Base-by-base conservation (phyloP, 129 eudicot genomes). In the Lactuca saligna region DNA sequence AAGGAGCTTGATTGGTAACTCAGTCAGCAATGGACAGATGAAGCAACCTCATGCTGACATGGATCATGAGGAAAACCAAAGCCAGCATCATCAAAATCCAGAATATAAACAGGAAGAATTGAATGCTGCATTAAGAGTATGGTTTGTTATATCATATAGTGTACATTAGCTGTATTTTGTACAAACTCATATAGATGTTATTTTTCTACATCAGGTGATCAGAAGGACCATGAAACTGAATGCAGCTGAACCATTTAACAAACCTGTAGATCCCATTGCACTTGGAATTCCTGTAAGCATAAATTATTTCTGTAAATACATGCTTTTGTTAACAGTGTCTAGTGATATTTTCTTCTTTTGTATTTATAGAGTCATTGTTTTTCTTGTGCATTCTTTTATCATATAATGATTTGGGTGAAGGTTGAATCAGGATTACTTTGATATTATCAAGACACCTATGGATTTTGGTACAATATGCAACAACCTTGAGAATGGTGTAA, bases 381-480 rank as follows among this genome's bases (percentile, higher is more conserved):
- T 32, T 11, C 5, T 60, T 53, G 33, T 32, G 29, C 29, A 25
- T 25, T 25, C 29, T 25, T 25, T 25, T 25, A 65, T 49, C 65
- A 65, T 72, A 49, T 9, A 12, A 65, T 53, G 71, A 55, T 25
- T 66, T 20, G 15, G 57, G 35, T 17, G 48, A 66, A 62, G 53
- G 34, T 70, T 74, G 72, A 61, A 75, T 55, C 88, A 90, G 97
- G 97, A 87, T 67, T 87, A 90, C 71, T 87, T 82, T 79, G 91
- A 90, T 78, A 88, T 90, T 66, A 81, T 90, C 60, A 80, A 87
- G 70, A 90, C 87, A 53, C 97, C 97, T 15, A 90, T 90, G 95
- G 97, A 90, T 83, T 87, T 90, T 63, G 91, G 95, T 48, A 90
- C 91, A 12, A 77, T 90, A 72, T 71, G 91, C 73, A 76, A 81